Evolutionary conservation across 306 rosid species (phyloP), one percentile per base, ranked within the genome.

Genomic region (Vicia sativa): DNA sequence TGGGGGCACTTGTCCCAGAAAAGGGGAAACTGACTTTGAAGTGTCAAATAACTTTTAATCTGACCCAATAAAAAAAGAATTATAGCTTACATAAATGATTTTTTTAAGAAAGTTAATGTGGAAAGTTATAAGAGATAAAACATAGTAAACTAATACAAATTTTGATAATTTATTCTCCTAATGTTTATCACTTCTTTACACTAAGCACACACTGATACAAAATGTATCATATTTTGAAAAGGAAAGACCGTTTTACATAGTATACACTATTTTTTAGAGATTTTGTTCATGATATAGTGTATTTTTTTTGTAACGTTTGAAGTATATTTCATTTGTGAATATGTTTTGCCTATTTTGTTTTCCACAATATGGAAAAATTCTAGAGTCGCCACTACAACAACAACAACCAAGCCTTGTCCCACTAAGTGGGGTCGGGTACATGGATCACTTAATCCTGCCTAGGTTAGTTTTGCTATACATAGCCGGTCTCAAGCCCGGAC

Each of bases 121-220:
- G 18, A 45, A 45, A 6, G 21, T 14, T 45, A n/a, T 18, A n/a
- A 29, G 35, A 29, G 35, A 16, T 14, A 14, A 14, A 45, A 45
- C 52, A 45, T 6, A 14, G 16, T 45, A 45, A 45, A 45, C 16
- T 14, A 14, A 3, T 14, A 45, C 52, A 14, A 45, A 14, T 45
- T 45, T 45, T 45, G 21, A 45, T 45, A 45, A 45, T 45, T 45
- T 14, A 14, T 45, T 45, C 52, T 45, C 16, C 19, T 45, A 45
- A 45, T 45, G 52, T 45, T 45, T 45, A 45, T 16, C 25, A 48
- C 54, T 48, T 48, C 54, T 48, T 48, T 45, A 45, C 52, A 45
- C 52, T 45, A 45, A 45, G 52, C 21, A 45, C 21, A 45, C 21
- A 45, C 8, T 45, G 11, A 45, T 15, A 45, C 21, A 45, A 45